Percentiles rank a stretch among this genome's conserved stretches.
Conservation (phyloP, 441 rosid genomes). For the Caryocar brasiliense region DNA sequence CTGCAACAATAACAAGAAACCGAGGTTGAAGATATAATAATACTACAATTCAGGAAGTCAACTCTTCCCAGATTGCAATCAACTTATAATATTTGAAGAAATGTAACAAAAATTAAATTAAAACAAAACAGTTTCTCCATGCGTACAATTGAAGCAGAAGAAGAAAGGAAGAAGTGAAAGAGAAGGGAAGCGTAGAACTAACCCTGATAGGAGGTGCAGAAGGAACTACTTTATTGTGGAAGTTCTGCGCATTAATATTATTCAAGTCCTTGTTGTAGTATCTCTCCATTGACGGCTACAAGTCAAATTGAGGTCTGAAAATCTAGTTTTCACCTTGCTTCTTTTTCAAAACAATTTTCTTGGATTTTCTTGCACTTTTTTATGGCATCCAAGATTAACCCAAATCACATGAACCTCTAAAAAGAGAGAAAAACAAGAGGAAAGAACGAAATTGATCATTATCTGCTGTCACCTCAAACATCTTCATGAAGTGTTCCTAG, state of each 20-base stretch:
- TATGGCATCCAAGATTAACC: slow-evolving; percentile 1
- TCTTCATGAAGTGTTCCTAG: too few species aligned
- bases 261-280: slow-evolving; percentile 6
- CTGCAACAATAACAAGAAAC: slow-evolving; percentile 14
- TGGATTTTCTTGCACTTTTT: slow-evolving; percentile 1
- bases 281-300: slow-evolving; percentile 5
- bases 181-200: slow-evolving; percentile 1
- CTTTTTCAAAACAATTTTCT: not conserved
- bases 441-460: too few species aligned
- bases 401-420: not conserved
- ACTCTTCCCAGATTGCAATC: not conserved
- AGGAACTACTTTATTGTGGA: slow-evolving; percentile 18
- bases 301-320: not conserved
- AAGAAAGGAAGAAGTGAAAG: not conserved
- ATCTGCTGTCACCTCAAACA: too few species aligned
- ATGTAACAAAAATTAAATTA: too few species aligned
- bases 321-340: not conserved
- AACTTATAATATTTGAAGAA: not conserved
- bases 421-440: too few species aligned
- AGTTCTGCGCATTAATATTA: slow-evolving; percentile 13
- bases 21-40: not conserved
- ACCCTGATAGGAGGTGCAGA: slow-evolving; percentile 29
- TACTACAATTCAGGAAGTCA: slow-evolving; percentile 1
- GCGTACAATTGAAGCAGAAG: too few species aligned
- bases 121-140: too few species aligned